Percentiles rank a stretch among this genome's conserved stretches.
Conservation (phyloP, 495 filamentous ascomycete genomes). For the Staphylotrichum tortipilum region DNA sequence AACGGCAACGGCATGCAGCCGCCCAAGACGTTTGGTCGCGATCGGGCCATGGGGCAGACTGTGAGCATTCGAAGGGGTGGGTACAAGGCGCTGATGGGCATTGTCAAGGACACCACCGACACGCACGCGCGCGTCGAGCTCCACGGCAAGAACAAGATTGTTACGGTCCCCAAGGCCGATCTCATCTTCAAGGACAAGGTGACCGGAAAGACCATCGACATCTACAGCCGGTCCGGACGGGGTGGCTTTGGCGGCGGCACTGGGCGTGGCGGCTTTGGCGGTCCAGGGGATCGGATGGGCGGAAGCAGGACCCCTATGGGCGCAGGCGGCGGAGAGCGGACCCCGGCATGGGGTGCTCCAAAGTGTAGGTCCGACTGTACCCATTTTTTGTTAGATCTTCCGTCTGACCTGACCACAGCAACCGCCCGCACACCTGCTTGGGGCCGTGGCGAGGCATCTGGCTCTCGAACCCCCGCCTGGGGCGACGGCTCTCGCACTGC, state of each 20-base stretch:
- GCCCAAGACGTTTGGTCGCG: constrained; percentile 68
- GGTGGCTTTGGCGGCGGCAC: constrained; percentile 25
- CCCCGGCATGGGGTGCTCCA: constrained; percentile 57
- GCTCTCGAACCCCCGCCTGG: constrained; percentile 70
- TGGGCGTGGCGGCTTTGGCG: constrained; percentile 25
- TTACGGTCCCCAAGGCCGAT: constrained; percentile 68
- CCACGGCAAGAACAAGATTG: constrained; percentile 81
- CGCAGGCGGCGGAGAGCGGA: constrained; percentile 50
- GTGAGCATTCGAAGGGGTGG: constrained; percentile 74
- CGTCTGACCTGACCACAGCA: constrained; percentile 32
- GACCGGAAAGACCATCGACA: constrained; percentile 64
- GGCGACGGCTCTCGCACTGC: constrained; percentile 66
- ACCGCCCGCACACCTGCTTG: constrained; percentile 57
- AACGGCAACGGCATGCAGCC: constrained; percentile 58
- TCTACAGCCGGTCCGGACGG: constrained; percentile 49
- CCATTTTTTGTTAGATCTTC: not conserved
- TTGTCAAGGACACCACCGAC: constrained; percentile 87
- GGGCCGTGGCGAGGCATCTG: constrained; percentile 46
- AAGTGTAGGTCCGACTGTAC: constrained; percentile 44
- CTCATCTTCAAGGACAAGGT: constrained; percentile 75
- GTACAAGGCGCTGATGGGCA: constrained; percentile 88
- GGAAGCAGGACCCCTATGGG: constrained; percentile 65
- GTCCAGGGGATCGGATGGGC: constrained; percentile 29
- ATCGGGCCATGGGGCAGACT: constrained; percentile 83
- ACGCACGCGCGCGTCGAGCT: constrained; percentile 79